phyloP scores from a whole-genome alignment of 371 early-diverging fungal genomes.

The Smittium mucronatum region DNA sequence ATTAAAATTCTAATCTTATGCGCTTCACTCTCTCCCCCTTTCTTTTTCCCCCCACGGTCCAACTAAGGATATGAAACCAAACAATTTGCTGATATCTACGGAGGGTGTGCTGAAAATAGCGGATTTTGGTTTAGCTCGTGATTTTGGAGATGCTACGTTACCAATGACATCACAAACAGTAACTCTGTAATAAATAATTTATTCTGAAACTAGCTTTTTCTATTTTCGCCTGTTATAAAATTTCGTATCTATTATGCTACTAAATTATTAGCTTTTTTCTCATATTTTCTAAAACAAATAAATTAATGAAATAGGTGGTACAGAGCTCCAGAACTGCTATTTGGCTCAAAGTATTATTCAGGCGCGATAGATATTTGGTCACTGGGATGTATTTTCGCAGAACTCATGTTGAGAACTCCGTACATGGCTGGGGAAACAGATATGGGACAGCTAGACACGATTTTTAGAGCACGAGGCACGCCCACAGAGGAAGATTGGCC shows the following conservation, averaged over 20 bases:
- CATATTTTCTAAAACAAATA: not conserved
- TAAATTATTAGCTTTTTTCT: too few species aligned
- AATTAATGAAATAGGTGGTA: constrained; percentile 70
- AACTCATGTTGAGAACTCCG: constrained; percentile 92
- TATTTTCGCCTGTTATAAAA: not conserved
- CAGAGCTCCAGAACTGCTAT: constrained; percentile 95
- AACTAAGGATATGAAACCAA: constrained; percentile 99
- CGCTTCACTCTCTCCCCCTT: too few species aligned
- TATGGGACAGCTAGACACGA: constrained; percentile 85
- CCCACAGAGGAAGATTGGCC: constrained; percentile 97
- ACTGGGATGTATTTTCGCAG: constrained; percentile 98
- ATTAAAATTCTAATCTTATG: not conserved
- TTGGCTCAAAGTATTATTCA: constrained; percentile 85
- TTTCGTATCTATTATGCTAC: too few species aligned
- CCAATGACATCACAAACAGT: constrained; percentile 90
- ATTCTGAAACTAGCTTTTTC: constrained; percentile 12
- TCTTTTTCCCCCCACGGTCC: too few species aligned
- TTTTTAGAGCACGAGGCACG: constrained; percentile 92
- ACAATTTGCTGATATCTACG: constrained; percentile 89
- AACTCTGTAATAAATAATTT: constrained; percentile 46
- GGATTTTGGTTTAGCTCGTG: constrained; percentile 97
- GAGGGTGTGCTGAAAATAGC: constrained; percentile 94
- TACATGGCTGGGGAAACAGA: constrained; percentile 92
- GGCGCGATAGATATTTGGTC: constrained; percentile 97
- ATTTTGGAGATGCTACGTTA: constrained; percentile 69